Evolutionary conservation across 331 rosid genomes (phyloP).

Genomic region (Malus hybrid): DNA sequence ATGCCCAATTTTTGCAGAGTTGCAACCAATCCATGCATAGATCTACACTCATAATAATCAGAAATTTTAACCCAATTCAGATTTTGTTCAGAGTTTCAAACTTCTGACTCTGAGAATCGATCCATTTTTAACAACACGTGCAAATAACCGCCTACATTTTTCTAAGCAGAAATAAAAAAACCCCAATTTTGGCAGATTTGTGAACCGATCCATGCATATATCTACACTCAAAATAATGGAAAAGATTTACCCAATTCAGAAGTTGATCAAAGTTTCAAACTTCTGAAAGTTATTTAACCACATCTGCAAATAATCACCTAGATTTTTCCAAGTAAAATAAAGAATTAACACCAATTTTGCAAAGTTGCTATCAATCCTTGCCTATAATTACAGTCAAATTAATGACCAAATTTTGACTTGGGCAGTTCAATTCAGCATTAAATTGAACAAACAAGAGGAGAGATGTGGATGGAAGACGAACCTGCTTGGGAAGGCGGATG

Average conservation of each 20-base stretch:
- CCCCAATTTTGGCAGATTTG: no score
- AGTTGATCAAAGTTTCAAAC: not conserved
- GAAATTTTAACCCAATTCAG: not conserved
- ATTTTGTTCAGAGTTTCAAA: no score
- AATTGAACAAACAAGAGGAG: not conserved
- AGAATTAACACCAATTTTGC: not conserved
- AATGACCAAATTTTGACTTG: not conserved
- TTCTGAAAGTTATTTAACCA: no score
- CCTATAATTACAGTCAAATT: not conserved
- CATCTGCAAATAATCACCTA: not conserved
- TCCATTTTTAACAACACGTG: no score
- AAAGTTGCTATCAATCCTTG: not conserved
- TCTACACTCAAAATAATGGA: not conserved
- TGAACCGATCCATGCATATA: no score
- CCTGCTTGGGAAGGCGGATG: conserved; percentile 73
- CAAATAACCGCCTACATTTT: not conserved
- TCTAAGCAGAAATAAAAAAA: not conserved
- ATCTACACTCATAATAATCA: conserved; percentile 35
- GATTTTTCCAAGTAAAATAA: not conserved
- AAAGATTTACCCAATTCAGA: not conserved
- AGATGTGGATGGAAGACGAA: not conserved
- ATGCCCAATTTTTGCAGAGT: conserved; percentile 66
- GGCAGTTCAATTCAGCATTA: not conserved
- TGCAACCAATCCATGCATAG: conserved; percentile 87
- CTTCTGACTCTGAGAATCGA: no score